Percentiles rank a stretch among this genome's conserved stretches.
Evolutionary conservation across 345 rosid species (phyloP).

Genomic region (Linum usitatissimum): DNA sequence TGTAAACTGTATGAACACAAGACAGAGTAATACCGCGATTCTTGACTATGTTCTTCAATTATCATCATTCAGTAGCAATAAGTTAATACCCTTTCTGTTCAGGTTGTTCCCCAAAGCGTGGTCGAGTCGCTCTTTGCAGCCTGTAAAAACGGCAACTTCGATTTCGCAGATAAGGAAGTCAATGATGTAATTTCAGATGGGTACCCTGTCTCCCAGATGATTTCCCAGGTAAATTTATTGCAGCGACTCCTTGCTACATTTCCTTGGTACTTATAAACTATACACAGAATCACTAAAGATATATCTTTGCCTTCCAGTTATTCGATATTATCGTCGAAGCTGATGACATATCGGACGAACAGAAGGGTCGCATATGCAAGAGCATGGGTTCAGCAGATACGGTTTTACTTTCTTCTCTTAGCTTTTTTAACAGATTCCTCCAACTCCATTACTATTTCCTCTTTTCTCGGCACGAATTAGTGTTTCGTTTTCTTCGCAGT

Average conservation of each 20-base stretch:
- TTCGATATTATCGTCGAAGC: constrained; percentile 55
- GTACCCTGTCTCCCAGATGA: constrained; percentile 81
- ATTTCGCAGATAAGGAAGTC: constrained; percentile 80
- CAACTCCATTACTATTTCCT: too few species aligned
- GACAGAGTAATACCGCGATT: not conserved
- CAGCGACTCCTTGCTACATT: not conserved
- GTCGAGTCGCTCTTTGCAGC: constrained; percentile 45
- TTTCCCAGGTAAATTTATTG: constrained; percentile 46
- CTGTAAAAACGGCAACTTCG: constrained; percentile 84
- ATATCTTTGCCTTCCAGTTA: constrained; percentile 36
- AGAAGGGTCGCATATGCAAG: constrained; percentile 85
- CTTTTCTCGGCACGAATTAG: not conserved
- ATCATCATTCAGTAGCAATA: too few species aligned
- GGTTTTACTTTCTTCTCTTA: constrained; percentile 34
- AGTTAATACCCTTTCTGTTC: constrained; percentile 8
- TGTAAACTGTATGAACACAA: not conserved
- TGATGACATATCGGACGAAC: constrained; percentile 69
- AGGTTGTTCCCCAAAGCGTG: constrained; percentile 70
- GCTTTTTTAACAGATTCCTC: not conserved
- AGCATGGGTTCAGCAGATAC: constrained; percentile 68
- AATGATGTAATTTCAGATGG: constrained; percentile 72
- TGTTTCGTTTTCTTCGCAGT: constrained; percentile 30
- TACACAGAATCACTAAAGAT: constrained; percentile 11
- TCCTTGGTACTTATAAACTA: constrained; percentile 1
- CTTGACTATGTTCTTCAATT: not conserved